Base-by-base conservation (phyloP, 257 asterid species). In the Solanum lycopersicoides region DNA sequence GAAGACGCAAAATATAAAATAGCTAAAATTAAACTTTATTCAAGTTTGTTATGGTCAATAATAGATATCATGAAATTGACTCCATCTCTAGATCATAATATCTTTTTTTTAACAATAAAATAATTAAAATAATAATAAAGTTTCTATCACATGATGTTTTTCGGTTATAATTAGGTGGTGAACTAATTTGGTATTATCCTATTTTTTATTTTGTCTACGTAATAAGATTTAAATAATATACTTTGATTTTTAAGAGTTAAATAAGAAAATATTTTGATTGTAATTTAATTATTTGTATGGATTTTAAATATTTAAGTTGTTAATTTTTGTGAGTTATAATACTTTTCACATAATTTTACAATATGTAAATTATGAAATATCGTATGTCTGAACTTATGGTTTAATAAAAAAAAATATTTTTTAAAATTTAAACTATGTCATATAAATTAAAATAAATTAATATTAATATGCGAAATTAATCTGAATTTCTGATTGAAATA, bases 321-420 rank as follows among this genome's bases (percentile, higher is more conserved):
- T 68, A 68, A 25, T 25, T 65, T 4, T 65, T 65, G 9, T n/a
- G 3, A 2, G 15, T 65, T 65, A 3, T 11, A 11, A 5, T 66
- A 5, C 2, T 25, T 66, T 28, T 25, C 6, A 3, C 12, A 1
- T 12, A 28, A 28, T 28, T 68, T 1, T 25, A 68, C 9, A 28
- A 0, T 68, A 68, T 28, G 11, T 68, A 68, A 68, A 68, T 12
- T 56, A 56, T 28, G 28, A 6, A 68, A 28, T 0, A 25, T 25
- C 12, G 1, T 25, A 2, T 12, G 4, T 25, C 0, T 1, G 4
- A 25, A 5, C 12, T 0, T 3, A 25, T 1, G 2, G 3, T 28
- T 25, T 12, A 66, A 66, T 25, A 12, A 65, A 0, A 25, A 66
- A 60, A 53, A 6, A 28, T n/a, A 28, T 53, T 10, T 23, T 5